Base-by-base conservation (phyloP, 345 rosid genomes). In the Murraya koenigii region DNA sequence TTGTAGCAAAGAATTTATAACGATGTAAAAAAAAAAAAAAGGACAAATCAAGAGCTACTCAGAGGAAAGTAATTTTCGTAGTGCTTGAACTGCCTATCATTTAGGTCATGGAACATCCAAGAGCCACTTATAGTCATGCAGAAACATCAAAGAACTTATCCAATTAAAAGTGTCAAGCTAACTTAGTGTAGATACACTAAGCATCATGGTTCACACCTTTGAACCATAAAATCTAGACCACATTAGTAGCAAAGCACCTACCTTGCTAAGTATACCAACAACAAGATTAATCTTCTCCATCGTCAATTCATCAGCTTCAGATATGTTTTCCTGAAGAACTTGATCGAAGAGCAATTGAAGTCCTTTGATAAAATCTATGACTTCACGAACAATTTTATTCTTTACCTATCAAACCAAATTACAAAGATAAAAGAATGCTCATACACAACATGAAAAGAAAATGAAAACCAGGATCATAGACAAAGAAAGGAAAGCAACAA, bases 221-320 rank as follows among this genome's bases (percentile, higher is more conserved):
- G 36, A 33, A 28, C 19, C 19, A 72, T 30, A 47, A 74, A 62
- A 33, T 15, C 3, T 69, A 47, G 20, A 65, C 61, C n/a, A 64
- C 35, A 69, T 77, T 26, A 69, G 33, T n/a, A 44, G 49, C 49
- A 56, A 76, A 72, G 35, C 70, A 69, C 73, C 79, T 80, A 87
- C 98, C 94, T 93, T 95, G 90, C 92, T 90, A 49, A 95, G 88
- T 76, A 91, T 88, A 78, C 98, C 99, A 83, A 92, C 98, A 68
- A 93, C 89, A 77, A 95, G 98, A 84, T 88, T 89, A 54, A 92
- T 88, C 85, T 92, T 98, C 87, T 93, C 99, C 93, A 87, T 88
- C 81, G 84, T 84, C 86, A 90, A 79, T 78, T 92, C 96, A 86
- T 91, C 90, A 69, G 88, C 91, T 69, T 82, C 85, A 82, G 85